Evolutionary conservation across 257 asterid species (phyloP).

Genomic region (Nicotiana tabacum): DNA sequence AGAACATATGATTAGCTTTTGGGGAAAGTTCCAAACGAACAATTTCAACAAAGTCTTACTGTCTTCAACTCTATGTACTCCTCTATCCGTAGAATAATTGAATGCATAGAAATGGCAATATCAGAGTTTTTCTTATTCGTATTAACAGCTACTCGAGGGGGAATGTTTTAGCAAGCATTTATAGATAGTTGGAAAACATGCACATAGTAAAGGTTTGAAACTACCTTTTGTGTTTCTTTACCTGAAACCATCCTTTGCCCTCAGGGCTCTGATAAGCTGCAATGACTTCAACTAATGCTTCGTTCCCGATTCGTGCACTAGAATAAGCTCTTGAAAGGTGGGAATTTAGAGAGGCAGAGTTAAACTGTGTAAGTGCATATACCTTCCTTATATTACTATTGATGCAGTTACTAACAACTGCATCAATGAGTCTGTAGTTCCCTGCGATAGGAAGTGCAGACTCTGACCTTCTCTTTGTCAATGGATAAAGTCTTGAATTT

Average conservation of each 20-base stretch:
- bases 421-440: constrained; percentile 68
- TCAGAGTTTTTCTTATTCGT: background rate
- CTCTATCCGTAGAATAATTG: background rate
- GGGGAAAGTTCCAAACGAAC: no score
- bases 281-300: constrained; percentile 71
- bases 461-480: constrained; percentile 75
- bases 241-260: constrained; percentile 78
- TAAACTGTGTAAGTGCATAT: constrained; percentile 82
- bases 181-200: background rate
- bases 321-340: constrained; percentile 84
- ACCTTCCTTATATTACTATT: constrained; percentile 75
- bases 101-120: background rate
- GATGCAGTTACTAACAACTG: constrained; percentile 88
- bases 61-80: background rate
- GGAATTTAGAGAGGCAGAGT: constrained; percentile 81
- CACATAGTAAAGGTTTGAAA: background rate
- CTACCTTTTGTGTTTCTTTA: constrained; percentile 8
- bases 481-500: constrained; percentile 60
- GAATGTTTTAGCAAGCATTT: background rate
- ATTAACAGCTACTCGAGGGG: background rate
- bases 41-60: background rate
- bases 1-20: background rate
- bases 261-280: constrained; percentile 86
- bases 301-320: constrained; percentile 44
- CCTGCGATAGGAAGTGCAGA: constrained; percentile 91